A percentile compares a stretch with the other conserved stretches of the same genome.
Evolutionary conservation across 768 basidiomycete species (phyloP).

Genomic region (Astraeus odoratus): DNA sequence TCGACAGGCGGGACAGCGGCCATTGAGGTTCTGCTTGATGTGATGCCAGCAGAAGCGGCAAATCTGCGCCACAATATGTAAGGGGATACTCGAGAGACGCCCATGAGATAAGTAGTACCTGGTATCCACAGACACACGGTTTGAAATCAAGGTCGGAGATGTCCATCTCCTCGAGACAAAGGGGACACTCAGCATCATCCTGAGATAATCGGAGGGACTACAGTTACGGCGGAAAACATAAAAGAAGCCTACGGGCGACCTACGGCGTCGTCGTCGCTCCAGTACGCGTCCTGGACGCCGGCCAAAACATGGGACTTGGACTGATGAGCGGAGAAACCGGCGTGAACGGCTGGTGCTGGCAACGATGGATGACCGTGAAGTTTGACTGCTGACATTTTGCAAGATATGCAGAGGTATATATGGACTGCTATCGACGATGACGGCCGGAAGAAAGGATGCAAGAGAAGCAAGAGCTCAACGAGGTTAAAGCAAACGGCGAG

Average conservation of each 20-base stretch:
- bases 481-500: constrained; percentile 22
- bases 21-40: constrained; percentile 92
- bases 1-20: constrained; percentile 94
- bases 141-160: constrained; percentile 98
- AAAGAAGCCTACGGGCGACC: constrained; percentile 18
- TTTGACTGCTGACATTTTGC: constrained; percentile 47
- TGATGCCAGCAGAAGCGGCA: constrained; percentile 99
- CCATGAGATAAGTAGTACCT: constrained; percentile 43
- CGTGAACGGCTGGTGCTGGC: constrained; percentile 68
- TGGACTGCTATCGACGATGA: constrained; percentile 13
- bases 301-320: constrained; percentile 83
- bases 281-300: constrained; percentile 93
- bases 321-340: constrained; percentile 63
- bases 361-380: constrained; percentile 56
- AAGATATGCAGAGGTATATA: constrained; percentile 2
- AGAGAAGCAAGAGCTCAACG: constrained; percentile 11
- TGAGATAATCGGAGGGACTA: constrained; percentile 28
- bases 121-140: constrained; percentile 98
- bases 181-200: constrained; percentile 97
- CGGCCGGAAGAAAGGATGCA: constrained; percentile 6
- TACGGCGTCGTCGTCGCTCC: constrained; percentile 89
- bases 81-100: constrained; percentile 12
- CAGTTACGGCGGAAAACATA: constrained; percentile 10
- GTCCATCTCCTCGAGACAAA: constrained; percentile 99
- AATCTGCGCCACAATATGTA: constrained; percentile 49